phyloP scores from a whole-genome alignment of 164 flowering plant genomes.

The Aristolochia californica region DNA sequence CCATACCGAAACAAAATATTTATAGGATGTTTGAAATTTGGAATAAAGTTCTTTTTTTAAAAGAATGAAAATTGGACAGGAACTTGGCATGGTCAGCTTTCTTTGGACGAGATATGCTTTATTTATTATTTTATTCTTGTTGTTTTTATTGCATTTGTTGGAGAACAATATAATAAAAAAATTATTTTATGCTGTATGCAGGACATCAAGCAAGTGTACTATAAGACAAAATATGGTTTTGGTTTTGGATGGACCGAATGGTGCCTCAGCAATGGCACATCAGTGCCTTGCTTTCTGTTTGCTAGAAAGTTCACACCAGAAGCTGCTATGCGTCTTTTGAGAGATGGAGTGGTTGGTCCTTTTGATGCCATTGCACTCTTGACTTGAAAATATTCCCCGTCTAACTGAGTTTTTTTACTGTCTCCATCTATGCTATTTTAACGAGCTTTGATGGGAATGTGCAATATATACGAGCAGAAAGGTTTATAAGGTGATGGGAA shows the following conservation, averaged over 20 bases:
- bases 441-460: no score
- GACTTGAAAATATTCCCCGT: background rate
- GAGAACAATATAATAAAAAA: background rate
- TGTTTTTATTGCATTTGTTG: background rate
- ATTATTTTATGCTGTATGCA: conserved; percentile 14
- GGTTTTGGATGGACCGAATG: conserved; percentile 94
- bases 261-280: conserved; percentile 52
- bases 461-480: no score
- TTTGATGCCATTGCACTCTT: conserved; percentile 22
- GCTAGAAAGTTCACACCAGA: conserved; percentile 84
- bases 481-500: no score
- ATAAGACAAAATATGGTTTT: conserved; percentile 61
- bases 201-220: conserved; percentile 71
- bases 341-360: conserved; percentile 43
- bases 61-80: background rate
- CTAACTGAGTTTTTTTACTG: background rate
- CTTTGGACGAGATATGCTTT: background rate
- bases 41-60: no score
- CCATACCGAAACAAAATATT: no score
- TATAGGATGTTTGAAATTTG: no score
- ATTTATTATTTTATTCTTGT: background rate
- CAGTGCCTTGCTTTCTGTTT: conserved; percentile 65
- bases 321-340: conserved; percentile 82
- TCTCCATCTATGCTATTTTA: no score
- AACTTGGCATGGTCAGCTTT: background rate